Conservation (phyloP, 2,329 filamentous ascomycete genomes). For the Hirsutella thompsonii region DNA sequence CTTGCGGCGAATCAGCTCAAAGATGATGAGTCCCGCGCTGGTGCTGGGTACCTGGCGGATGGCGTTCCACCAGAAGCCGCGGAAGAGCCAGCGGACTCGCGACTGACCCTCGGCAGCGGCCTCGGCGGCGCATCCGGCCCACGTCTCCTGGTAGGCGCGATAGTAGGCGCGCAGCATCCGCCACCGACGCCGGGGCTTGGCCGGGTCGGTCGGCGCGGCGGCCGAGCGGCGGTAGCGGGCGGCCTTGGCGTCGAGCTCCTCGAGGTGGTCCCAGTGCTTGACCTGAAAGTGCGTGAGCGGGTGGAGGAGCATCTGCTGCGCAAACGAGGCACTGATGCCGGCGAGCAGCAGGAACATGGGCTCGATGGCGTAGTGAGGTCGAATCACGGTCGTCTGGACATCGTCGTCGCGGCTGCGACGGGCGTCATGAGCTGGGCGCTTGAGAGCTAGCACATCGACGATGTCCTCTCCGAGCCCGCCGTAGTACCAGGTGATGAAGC, state of each 20-base stretch:
- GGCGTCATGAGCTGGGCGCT: constrained; percentile 21
- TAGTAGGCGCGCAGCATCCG: constrained; percentile 54
- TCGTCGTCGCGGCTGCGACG: constrained; percentile 8
- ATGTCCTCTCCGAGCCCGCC: constrained; percentile 40
- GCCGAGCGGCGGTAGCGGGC: constrained; percentile 27
- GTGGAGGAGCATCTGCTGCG: constrained; percentile 58
- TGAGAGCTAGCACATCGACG: constrained; percentile 34
- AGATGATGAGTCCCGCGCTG: constrained; percentile 64
- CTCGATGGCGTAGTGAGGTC: constrained; percentile 64
- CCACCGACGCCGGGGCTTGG: constrained; percentile 24
- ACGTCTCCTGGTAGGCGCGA: constrained; percentile 57
- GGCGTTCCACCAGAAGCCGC: constrained; percentile 60
- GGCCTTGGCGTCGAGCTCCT: constrained; percentile 53
- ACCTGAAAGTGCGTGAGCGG: constrained; percentile 59
- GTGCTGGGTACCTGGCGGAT: constrained; percentile 66
- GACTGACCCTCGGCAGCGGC: constrained; percentile 43
- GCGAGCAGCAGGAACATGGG: constrained; percentile 58
- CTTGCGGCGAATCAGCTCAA: constrained; percentile 62
- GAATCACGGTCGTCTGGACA: constrained; percentile 36
- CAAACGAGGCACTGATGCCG: constrained; percentile 54
- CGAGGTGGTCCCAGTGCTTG: constrained; percentile 60
- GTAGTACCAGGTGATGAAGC: constrained; percentile 59
- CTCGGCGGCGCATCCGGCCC: constrained; percentile 43
- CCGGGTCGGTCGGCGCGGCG: constrained; percentile 13
- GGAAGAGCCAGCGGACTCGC: constrained; percentile 52